Percentiles rank a stretch among this genome's conserved stretches.
These are phyloP conservation scores for Macroventuria anomochaeta DNA, from an alignment of 2,329 filamentous ascomycete genomes.

Conservation along the genomic window DNA sequence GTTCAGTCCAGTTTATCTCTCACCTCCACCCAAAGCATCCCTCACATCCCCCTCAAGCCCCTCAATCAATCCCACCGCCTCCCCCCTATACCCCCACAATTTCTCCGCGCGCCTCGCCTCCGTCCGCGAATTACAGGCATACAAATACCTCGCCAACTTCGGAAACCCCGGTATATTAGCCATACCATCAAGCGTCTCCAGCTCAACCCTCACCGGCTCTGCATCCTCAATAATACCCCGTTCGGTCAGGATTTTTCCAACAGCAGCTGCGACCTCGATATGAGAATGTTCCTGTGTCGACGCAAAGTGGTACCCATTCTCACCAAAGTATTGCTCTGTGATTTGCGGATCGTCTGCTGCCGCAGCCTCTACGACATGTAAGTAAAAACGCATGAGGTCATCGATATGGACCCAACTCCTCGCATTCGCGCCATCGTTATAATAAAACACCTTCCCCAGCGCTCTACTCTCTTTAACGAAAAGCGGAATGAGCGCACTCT, in stretches of 20 bases:
- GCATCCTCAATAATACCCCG: conserved; percentile 29
- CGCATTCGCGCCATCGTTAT: conserved; percentile 59
- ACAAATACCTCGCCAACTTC: conserved; percentile 43
- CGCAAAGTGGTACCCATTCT: conserved; percentile 57
- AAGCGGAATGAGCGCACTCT: conserved; percentile 52
- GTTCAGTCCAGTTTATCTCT: neutral
- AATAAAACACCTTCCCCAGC: conserved; percentile 54
- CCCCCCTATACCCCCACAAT: conserved; percentile 63
- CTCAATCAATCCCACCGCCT: conserved; percentile 58
- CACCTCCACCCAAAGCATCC: neutral
- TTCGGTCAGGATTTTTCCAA: conserved; percentile 35
- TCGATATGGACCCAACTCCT: conserved; percentile 65
- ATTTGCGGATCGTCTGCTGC: conserved; percentile 51
- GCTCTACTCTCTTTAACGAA: conserved; percentile 49
- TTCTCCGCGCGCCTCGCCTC: conserved; percentile 60
- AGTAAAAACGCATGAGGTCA: conserved; percentile 63
- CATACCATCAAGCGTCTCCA: conserved; percentile 39
- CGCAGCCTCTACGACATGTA: conserved; percentile 63
- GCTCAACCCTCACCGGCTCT: conserved; percentile 31
- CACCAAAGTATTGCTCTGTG: conserved; percentile 56
- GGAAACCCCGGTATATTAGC: conserved; percentile 25
- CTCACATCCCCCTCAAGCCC: conserved; percentile 31
- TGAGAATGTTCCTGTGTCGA: conserved; percentile 46
- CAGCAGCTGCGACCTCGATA: conserved; percentile 31
- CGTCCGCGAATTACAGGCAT: conserved; percentile 62